Conservation (phyloP, 306 rosid genomes). For the Prunus mongolica region DNA sequence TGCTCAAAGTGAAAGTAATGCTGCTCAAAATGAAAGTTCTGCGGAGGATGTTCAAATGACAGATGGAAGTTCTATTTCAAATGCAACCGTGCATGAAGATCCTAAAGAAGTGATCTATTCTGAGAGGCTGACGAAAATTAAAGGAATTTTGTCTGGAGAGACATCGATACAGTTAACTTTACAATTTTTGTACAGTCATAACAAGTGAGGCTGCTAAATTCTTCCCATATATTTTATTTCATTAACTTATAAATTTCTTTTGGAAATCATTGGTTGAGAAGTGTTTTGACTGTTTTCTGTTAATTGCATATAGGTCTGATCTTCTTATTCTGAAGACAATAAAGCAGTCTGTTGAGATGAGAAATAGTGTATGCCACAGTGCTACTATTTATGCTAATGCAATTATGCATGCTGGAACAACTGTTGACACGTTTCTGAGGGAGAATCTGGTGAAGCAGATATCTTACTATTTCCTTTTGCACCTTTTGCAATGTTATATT, state of each 20-base stretch:
- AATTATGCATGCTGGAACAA: constrained; percentile 97
- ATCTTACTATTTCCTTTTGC: background rate
- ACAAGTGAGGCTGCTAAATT: constrained; percentile 66
- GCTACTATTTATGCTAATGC: constrained; percentile 98
- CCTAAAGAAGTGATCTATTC: constrained; percentile 73
- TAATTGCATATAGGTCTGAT: constrained; percentile 63
- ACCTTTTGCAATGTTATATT: background rate
- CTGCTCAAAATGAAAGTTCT: constrained; percentile 49
- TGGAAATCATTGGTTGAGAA: constrained; percentile 3
- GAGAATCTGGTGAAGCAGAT: constrained; percentile 71
- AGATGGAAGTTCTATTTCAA: constrained; percentile 49
- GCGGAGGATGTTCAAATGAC: constrained; percentile 80
- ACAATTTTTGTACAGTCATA: constrained; percentile 91
- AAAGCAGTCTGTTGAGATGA: constrained; percentile 98
- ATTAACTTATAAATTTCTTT: background rate
- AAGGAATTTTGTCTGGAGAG: constrained; percentile 93
- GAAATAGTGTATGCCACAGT: constrained; percentile 95
- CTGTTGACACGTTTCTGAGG: constrained; percentile 93
- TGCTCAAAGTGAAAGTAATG: constrained; percentile 51
- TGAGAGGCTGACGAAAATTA: constrained; percentile 75
- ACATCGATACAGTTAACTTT: constrained; percentile 88
- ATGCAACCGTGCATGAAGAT: constrained; percentile 50
- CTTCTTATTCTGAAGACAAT: constrained; percentile 94
- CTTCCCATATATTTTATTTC: constrained; percentile 8
- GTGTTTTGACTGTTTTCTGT: constrained; percentile 27